These are phyloP conservation scores for Basipetospora chlamydospora DNA, from an alignment of 2,329 filamentous ascomycete genomes.

Conservation along the genomic window DNA sequence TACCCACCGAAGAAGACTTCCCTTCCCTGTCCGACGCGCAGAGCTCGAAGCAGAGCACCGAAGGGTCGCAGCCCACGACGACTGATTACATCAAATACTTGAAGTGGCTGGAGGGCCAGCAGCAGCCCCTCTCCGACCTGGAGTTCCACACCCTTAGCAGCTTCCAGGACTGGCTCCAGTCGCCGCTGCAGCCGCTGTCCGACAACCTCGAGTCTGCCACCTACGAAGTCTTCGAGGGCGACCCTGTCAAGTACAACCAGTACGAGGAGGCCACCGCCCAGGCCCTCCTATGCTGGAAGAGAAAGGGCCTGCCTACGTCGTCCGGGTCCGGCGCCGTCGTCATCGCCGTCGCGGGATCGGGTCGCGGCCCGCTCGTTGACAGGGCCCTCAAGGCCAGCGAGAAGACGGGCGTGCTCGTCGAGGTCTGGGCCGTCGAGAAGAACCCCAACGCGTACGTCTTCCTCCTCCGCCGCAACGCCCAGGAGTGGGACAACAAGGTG, in stretches of 20 bases:
- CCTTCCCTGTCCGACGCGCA: slow-evolving; percentile 59
- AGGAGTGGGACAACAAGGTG: slow-evolving; percentile 66
- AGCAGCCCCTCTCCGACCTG: slow-evolving; percentile 43
- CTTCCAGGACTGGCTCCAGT: slow-evolving; percentile 89
- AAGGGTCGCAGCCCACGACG: slow-evolving; percentile 5
- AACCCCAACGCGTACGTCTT: slow-evolving; percentile 96
- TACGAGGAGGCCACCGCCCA: slow-evolving; percentile 76
- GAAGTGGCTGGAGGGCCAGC: slow-evolving; percentile 68
- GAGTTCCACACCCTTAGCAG: slow-evolving; percentile 37
- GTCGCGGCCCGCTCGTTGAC: slow-evolving; percentile 81
- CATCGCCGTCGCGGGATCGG: slow-evolving; percentile 84
- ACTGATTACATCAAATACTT: slow-evolving; percentile 60
- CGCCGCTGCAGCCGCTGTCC: slow-evolving; percentile 82
- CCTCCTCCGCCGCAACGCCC: slow-evolving; percentile 71
- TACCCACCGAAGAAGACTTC: slow-evolving; percentile 36
- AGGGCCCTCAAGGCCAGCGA: slow-evolving; percentile 70
- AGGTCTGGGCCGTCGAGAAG: slow-evolving; percentile 91
- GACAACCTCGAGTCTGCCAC: slow-evolving; percentile 96
- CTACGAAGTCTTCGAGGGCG: slow-evolving; percentile 97
- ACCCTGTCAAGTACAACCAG: slow-evolving; percentile 94
- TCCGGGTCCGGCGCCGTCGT: slow-evolving; percentile 59
- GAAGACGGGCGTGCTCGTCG: slow-evolving; percentile 60
- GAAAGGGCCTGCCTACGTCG: slow-evolving; percentile 58
- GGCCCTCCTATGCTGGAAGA: slow-evolving; percentile 67
- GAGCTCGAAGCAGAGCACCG: slow-evolving; percentile 15